Evolutionary conservation across 345 rosid species (phyloP), one percentile per base, ranked within the genome.

Genomic region (Acer negundo): DNA sequence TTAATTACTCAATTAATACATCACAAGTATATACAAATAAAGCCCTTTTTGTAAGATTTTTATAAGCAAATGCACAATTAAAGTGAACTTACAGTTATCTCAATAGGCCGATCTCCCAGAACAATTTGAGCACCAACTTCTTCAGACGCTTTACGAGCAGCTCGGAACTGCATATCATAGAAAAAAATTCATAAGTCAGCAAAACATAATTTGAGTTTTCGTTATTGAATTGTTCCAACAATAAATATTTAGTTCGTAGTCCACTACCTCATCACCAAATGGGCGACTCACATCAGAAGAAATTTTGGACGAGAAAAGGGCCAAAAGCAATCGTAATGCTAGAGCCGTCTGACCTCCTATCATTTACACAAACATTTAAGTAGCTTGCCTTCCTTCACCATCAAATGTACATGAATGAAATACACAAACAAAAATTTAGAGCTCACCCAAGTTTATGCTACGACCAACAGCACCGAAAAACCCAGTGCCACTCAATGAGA

Each of bases 101-200:
- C 98, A 67, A 93, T 92, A 2, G 97, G 98, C 16, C 97, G 87
- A 82, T 95, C 98, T 16, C 97, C 97, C 82, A 91, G 85, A 24
- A 95, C 96, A 35, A 95, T 85, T 73, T 93, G 98, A 55, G 99
- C 97, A 82, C 97, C 97, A 73, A 93, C 70, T 86, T 93, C 97
- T 78, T 91, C 95, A 11, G 97, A 80, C 15, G 84, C 88, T 86
- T 80, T 90, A 42, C 96, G 84, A 74, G 98, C 97, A 78, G 97
- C 95, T 24, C 95, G 91, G 74, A 93, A 95, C 97, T 95, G 88
- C 77, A 80, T 72, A 78, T 69, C 19, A 17, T 9, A 23, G 8
- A 78, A 4, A 70, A 20, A 70, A 40, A 16, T 67, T 68, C 10
- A 42, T 1, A 13, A 35, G 35, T 35, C 71, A 47, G 46, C 70